Conservation (phyloP, 352 stramenopile species). For the Sclerospora graminicola region DNA sequence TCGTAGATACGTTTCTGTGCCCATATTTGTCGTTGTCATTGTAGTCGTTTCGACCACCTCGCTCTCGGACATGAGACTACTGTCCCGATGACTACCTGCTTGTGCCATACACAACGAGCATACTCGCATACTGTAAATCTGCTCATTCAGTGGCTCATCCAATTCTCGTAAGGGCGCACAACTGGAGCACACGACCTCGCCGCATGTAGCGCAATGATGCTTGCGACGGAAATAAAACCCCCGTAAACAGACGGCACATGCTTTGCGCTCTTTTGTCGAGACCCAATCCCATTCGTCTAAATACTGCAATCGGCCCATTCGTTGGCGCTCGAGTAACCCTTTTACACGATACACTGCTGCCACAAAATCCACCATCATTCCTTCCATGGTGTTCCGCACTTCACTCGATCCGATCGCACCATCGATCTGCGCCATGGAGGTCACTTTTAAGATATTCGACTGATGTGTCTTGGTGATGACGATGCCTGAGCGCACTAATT, state of each 20-base stretch:
- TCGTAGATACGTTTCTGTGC: conserved; percentile 37
- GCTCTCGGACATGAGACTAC: conserved; percentile 18
- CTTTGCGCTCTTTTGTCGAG: conserved; percentile 55
- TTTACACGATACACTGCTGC: conserved; percentile 43
- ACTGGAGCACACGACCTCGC: conserved; percentile 64
- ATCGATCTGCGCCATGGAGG: conserved; percentile 62
- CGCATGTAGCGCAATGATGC: conserved; percentile 65
- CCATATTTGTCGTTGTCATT: conserved; percentile 33
- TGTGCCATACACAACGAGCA: conserved; percentile 58
- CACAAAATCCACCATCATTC: conserved; percentile 63
- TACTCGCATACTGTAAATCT: conserved; percentile 47
- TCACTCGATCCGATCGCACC: conserved; percentile 25
- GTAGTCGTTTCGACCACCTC: conserved; percentile 16
- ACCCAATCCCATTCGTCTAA: conserved; percentile 77
- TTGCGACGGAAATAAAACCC: conserved; percentile 75
- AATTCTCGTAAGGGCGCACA: conserved; percentile 65
- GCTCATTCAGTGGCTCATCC: conserved; percentile 49
- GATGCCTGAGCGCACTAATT: conserved; percentile 51
- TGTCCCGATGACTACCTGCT: conserved; percentile 19
- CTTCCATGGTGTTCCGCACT: conserved; percentile 32
- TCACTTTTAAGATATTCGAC: conserved; percentile 59
- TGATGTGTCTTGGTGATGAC: conserved; percentile 70
- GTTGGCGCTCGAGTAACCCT: conserved; percentile 53
- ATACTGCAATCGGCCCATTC: conserved; percentile 65
- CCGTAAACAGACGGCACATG: conserved; percentile 66